Conservation (phyloP, 2,329 filamentous ascomycete genomes). For the Graphium sp. region DNA sequence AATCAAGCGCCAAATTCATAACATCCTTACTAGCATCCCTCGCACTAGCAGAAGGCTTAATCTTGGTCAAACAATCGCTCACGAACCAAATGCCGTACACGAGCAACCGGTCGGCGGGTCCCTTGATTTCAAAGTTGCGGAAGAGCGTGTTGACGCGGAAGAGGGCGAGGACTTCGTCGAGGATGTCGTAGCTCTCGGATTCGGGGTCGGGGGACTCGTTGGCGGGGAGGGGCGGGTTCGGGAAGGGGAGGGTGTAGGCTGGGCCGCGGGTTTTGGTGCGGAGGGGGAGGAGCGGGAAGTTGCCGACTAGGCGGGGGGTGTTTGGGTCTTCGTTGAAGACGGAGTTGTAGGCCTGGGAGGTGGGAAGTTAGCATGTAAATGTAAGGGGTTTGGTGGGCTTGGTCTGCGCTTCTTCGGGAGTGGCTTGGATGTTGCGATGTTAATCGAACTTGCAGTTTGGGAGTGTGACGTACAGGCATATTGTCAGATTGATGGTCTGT, state of each 20-base stretch:
- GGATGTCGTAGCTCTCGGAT: constrained; percentile 84
- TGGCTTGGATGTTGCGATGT: too few species aligned
- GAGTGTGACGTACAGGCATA: too few species aligned
- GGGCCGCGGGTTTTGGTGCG: constrained; percentile 93
- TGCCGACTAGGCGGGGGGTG: constrained; percentile 49
- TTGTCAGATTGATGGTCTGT: too few species aligned
- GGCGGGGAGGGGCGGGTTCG: constrained; percentile 36
- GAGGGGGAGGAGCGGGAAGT: constrained; percentile 87
- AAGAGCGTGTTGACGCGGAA: constrained; percentile 99
- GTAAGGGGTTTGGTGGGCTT: too few species aligned
- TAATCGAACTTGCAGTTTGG: too few species aligned
- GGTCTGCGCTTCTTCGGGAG: too few species aligned
- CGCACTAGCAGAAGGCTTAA: constrained; percentile 54
- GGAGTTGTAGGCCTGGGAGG: constrained; percentile 77
- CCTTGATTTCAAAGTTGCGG: constrained; percentile 98
- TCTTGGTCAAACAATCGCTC: constrained; percentile 77
- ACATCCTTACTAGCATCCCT: constrained; percentile 55
- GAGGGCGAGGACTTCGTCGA: constrained; percentile 81
- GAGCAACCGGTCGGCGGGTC: constrained; percentile 79
- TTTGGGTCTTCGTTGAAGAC: constrained; percentile 80
- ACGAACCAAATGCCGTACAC: constrained; percentile 96
- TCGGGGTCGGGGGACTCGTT: constrained; percentile 60
- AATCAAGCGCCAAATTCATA: constrained; percentile 79
- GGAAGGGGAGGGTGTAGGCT: constrained; percentile 63
- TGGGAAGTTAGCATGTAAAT: too few species aligned